phyloP scores from a whole-genome alignment of 2,329 filamentous ascomycete species.

The Colletotrichum sp. region DNA sequence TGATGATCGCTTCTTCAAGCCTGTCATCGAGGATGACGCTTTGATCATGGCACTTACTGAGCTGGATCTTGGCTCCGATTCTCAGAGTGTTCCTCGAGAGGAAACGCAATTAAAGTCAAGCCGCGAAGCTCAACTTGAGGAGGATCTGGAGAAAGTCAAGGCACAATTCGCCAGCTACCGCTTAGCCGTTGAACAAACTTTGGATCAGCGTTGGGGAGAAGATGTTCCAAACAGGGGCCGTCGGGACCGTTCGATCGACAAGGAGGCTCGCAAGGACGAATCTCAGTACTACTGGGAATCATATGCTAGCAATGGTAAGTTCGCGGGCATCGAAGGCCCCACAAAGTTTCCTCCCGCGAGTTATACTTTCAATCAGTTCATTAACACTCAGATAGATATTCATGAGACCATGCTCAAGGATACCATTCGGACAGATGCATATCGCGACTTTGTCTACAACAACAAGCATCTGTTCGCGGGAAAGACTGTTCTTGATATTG shows the following conservation, averaged over 20 bases:
- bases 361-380: not conserved
- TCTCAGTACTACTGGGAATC: conserved; percentile 64
- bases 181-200: conserved; percentile 66
- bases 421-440: conserved; percentile 83
- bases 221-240: conserved; percentile 43
- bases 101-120: conserved; percentile 43
- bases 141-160: conserved; percentile 62
- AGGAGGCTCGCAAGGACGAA: conserved; percentile 32
- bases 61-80: conserved; percentile 54
- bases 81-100: conserved; percentile 23
- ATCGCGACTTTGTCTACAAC: conserved; percentile 92
- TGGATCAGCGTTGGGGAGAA: conserved; percentile 68
- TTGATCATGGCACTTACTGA: conserved; percentile 89
- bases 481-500: conserved; percentile 89
- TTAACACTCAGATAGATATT: conserved; percentile 63
- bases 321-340: not conserved
- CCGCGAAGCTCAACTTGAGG: conserved; percentile 61
- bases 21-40: conserved; percentile 87
- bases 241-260: conserved; percentile 24
- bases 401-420: conserved; percentile 98
- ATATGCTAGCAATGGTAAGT: conserved; percentile 62
- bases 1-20: conserved; percentile 83
- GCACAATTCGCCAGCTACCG: conserved; percentile 70
- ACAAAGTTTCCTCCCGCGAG: not conserved
- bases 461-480: conserved; percentile 87